These are phyloP conservation scores for Fusarium tupiense DNA, from an alignment of 2,329 filamentous ascomycete species.

Conservation along the genomic window DNA sequence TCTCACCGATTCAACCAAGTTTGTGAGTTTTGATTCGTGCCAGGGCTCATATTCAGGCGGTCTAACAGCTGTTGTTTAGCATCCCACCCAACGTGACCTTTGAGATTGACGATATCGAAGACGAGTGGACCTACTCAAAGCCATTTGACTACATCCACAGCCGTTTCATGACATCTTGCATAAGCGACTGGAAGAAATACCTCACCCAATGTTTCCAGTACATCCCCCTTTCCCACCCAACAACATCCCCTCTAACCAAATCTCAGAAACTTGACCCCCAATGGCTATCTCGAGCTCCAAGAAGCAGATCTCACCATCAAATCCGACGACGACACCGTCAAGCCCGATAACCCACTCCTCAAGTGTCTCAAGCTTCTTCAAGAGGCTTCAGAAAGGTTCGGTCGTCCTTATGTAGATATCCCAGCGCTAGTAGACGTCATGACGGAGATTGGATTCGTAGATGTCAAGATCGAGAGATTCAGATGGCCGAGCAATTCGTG, in stretches of 20 bases:
- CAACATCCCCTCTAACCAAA: neutral
- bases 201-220: neutral
- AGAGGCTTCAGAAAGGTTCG: neutral
- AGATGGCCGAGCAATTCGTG: neutral
- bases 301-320: neutral
- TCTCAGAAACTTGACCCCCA: neutral
- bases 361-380: neutral
- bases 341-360: neutral
- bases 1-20: neutral
- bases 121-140: neutral
- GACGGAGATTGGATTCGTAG: neutral
- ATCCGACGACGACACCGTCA: neutral
- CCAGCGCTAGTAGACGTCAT: neutral
- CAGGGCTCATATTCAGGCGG: neutral
- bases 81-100: neutral
- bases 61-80: fast-evolving
- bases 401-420: neutral
- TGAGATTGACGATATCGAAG: neutral
- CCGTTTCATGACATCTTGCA: neutral
- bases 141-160: neutral
- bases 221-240: fast-evolving
- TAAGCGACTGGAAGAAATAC: neutral
- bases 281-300: neutral
- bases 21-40: neutral
- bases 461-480: neutral